These are phyloP conservation scores for Coffea humblotiana DNA, from an alignment of 305 asterid genomes.

Conservation along the genomic window DNA sequence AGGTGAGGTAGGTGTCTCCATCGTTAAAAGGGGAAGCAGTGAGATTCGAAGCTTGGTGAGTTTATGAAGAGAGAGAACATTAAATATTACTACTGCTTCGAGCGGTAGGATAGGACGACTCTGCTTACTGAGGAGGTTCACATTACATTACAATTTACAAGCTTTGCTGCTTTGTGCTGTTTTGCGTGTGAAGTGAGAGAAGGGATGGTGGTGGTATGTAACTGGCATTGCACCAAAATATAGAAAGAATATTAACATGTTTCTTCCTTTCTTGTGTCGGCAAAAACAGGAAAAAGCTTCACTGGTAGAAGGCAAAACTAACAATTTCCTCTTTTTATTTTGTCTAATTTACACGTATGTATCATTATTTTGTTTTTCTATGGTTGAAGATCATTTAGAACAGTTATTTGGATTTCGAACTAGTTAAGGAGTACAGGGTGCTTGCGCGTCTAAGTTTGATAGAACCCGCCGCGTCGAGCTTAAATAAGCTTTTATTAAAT, in stretches of 20 bases:
- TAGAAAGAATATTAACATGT: background rate
- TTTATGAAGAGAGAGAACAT: constrained; percentile 35
- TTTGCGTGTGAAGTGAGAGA: background rate
- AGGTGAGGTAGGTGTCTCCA: constrained; percentile 41
- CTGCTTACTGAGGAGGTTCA: no score
- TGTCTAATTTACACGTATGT: no score
- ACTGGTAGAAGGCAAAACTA: background rate
- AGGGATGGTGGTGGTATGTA: background rate
- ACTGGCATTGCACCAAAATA: background rate
- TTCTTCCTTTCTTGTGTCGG: constrained; percentile 36
- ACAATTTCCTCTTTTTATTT: no score
- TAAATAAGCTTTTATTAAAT: no score
- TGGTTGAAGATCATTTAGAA: no score
- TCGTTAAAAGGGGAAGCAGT: constrained; percentile 40
- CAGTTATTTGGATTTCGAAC: no score
- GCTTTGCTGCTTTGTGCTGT: background rate
- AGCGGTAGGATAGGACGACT: no score
- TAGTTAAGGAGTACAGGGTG: no score
- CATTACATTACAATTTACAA: no score
- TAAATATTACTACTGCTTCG: background rate
- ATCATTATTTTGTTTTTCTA: no score
- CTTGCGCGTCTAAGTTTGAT: no score
- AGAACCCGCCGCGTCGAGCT: no score
- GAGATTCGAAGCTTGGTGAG: constrained; percentile 62
- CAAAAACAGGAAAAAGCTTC: constrained; percentile 26